Conservation (phyloP, 1,284 basidiomycete genomes). For the Cutaneotrichosporon dermatis region DNA sequence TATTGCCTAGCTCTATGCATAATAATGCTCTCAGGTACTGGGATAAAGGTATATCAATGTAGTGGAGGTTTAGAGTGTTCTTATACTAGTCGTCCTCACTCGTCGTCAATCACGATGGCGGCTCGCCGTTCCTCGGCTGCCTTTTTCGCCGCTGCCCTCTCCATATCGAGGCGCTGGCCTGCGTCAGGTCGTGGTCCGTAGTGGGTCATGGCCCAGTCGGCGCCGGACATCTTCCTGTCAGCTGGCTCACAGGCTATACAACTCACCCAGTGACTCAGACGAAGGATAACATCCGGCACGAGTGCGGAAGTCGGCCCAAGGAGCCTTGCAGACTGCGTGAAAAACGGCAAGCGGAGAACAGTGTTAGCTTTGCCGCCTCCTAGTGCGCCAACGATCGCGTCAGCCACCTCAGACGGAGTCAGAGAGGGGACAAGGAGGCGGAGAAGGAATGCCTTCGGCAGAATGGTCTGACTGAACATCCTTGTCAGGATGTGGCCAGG, state of each 20-base stretch:
- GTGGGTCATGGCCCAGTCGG: conserved; percentile 35
- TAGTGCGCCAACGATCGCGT: conserved; percentile 69
- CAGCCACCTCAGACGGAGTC: conserved; percentile 67
- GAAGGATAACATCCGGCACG: conserved; percentile 35
- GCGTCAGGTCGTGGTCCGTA: conserved; percentile 38
- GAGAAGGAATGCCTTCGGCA: conserved; percentile 57
- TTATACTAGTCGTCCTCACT: not conserved
- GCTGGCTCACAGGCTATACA: not conserved
- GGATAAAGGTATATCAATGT: not conserved
- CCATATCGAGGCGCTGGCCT: conserved; percentile 8
- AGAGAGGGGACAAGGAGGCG: conserved; percentile 71
- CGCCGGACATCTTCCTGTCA: conserved; percentile 28
- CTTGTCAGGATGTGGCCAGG: conserved; percentile 70
- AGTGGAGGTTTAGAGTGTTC: not conserved
- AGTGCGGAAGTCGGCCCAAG: conserved; percentile 31
- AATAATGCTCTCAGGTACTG: no score
- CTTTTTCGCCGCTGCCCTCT: not conserved
- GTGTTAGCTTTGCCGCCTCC: conserved; percentile 67
- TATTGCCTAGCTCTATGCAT: no score
- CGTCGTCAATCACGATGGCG: not conserved
- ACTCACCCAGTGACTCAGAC: conserved; percentile 41
- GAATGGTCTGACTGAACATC: conserved; percentile 61
- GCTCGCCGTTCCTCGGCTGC: not conserved
- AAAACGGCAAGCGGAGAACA: conserved; percentile 61
- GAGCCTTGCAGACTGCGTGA: conserved; percentile 36